These are phyloP conservation scores for Phanerodontia chrysosporium DNA, from an alignment of 768 basidiomycete species.

Conservation along the genomic window DNA sequence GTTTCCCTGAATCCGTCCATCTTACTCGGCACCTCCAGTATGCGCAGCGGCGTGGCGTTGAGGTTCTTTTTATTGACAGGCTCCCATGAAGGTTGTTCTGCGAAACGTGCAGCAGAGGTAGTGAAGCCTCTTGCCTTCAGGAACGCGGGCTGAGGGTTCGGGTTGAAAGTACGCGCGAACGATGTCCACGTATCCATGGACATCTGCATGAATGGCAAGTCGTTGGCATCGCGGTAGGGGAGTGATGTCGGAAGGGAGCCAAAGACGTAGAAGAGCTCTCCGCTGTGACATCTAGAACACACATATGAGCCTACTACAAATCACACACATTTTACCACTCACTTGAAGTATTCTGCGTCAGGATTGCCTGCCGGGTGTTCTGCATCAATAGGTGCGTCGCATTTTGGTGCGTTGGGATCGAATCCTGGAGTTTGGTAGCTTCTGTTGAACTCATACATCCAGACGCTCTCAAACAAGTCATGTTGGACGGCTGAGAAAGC, in stretches of 20 bases:
- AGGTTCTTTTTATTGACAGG: constrained; percentile 26
- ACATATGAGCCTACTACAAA: neutral
- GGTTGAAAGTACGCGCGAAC: constrained; percentile 44
- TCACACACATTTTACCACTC: neutral
- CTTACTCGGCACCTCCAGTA: constrained; percentile 31
- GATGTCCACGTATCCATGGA: constrained; percentile 42
- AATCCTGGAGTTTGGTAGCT: constrained; percentile 38
- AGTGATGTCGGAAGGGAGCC: constrained; percentile 32
- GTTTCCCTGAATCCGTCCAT: constrained; percentile 32
- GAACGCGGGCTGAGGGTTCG: constrained; percentile 40
- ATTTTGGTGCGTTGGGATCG: constrained; percentile 39
- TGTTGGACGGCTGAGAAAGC: constrained; percentile 39
- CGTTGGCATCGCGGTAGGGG: constrained; percentile 43
- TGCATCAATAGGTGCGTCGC: constrained; percentile 38
- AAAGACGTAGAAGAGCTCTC: constrained; percentile 30
- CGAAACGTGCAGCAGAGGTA: constrained; percentile 28
- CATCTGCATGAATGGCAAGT: constrained; percentile 42
- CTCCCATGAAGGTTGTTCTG: constrained; percentile 30
- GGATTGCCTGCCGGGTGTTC: constrained; percentile 44
- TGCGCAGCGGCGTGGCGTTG: constrained; percentile 26
- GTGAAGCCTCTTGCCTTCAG: constrained; percentile 40
- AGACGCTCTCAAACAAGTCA: constrained; percentile 37
- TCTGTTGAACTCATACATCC: constrained; percentile 45
- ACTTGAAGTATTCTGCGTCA: constrained; percentile 43
- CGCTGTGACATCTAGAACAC: constrained; percentile 27